Conservation (phyloP, 495 filamentous ascomycete genomes). For the Neurospora hispaniola region DNA sequence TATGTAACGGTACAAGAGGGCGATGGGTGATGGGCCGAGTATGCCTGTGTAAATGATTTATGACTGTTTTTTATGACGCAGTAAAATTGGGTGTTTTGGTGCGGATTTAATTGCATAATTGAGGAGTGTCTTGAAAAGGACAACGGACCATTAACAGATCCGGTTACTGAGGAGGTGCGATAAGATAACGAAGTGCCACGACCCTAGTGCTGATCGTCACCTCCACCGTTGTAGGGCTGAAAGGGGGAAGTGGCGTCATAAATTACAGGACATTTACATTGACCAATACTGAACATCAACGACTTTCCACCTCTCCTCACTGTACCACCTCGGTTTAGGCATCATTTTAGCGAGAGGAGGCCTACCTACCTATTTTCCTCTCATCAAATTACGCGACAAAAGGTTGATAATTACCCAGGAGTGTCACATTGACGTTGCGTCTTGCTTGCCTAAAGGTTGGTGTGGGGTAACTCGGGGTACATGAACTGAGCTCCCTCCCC, state of each 20-base stretch:
- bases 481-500: not conserved
- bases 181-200: not conserved
- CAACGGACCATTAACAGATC: too few relatives aligned
- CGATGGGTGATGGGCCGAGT: not conserved
- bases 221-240: not conserved
- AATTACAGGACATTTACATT: not conserved
- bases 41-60: not conserved
- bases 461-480: not conserved
- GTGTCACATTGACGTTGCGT: not conserved
- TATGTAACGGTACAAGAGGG: not conserved
- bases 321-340: too few relatives aligned
- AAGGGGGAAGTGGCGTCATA: not conserved
- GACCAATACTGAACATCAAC: not conserved
- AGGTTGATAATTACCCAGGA: not conserved
- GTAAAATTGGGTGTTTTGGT: not conserved
- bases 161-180: not conserved
- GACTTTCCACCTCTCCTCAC: not conserved
- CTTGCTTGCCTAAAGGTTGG: not conserved
- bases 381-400: too few relatives aligned
- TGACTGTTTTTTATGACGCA: not conserved
- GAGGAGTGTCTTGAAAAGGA: not conserved
- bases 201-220: not conserved
- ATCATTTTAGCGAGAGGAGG: too few relatives aligned
- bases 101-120: not conserved
- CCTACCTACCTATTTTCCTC: too few relatives aligned